Evolutionary conservation across 225 moss, liverwort and hornwort genomes (phyloP).

Genomic region (Neckera pumila): DNA sequence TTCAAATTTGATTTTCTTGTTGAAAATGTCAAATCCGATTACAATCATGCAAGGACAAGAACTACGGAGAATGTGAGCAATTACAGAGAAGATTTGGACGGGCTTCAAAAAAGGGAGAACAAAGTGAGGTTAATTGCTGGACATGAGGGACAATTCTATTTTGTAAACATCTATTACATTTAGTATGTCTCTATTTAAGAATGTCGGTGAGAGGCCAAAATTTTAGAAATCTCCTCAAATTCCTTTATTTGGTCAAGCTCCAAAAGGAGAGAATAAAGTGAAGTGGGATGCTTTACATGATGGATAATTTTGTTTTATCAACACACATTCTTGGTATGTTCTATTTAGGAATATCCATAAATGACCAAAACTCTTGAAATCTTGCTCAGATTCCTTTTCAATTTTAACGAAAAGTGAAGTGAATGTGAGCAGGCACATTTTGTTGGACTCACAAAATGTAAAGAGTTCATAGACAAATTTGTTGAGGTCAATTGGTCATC

Average conservation of each 20-base stretch:
- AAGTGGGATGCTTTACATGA: background rate
- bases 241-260: fast-evolving
- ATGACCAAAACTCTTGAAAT: background rate
- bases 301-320: background rate
- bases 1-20: background rate
- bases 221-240: background rate
- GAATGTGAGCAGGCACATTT: background rate
- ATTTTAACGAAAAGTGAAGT: fast-evolving
- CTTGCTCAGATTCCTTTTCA: background rate
- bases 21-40: background rate
- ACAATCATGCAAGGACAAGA: too few species aligned
- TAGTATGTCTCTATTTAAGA: background rate
- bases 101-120: fast-evolving
- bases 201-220: fast-evolving
- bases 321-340: background rate
- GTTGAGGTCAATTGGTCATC: background rate
- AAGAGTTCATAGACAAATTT: fast-evolving
- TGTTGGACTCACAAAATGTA: background rate
- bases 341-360: fast-evolving
- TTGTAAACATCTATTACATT: background rate
- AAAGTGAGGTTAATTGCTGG: background rate
- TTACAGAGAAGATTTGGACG: fast-evolving
- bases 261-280: background rate
- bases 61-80: background rate
- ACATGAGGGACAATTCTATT: background rate